Evolutionary conservation across 495 filamentous ascomycete genomes (phyloP).

Genomic region (Penicillium alfredii): DNA sequence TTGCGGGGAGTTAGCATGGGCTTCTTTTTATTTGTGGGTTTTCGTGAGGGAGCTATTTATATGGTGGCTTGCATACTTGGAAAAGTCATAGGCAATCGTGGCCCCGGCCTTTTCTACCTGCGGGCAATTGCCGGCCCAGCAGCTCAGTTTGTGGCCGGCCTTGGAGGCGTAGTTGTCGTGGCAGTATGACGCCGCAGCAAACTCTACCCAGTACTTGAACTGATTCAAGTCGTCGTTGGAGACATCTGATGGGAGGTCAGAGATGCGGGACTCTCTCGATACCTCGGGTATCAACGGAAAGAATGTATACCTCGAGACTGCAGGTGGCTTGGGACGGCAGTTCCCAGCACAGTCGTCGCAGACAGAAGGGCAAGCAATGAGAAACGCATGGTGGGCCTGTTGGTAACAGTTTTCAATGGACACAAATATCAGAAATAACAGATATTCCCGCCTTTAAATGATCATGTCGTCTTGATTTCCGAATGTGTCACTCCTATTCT

Average conservation of each 20-base stretch:
- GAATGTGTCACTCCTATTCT: no score
- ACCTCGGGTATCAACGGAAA: no score
- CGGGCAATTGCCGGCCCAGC: conserved; percentile 50
- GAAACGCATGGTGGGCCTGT: conserved; percentile 8
- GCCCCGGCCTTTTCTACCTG: conserved; percentile 47
- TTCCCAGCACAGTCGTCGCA: conserved; percentile 6
- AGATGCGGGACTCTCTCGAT: no score
- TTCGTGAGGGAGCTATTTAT: no score
- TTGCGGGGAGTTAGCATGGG: no score
- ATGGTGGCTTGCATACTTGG: conserved; percentile 41
- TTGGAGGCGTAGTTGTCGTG: conserved; percentile 38
- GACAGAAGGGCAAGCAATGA: conserved; percentile 9
- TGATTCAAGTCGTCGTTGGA: conserved; percentile 35
- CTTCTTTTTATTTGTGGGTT: no score
- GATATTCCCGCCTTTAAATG: no score
- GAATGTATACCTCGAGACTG: conserved; percentile 15
- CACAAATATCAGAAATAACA: no score
- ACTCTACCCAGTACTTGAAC: conserved; percentile 62
- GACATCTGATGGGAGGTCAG: conserved; percentile 17
- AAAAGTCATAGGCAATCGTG: conserved; percentile 50
- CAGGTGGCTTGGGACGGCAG: conserved; percentile 11
- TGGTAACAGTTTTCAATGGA: no score
- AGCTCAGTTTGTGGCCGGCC: conserved; percentile 46
- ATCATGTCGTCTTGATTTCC: no score
- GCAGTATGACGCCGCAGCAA: conserved; percentile 61